These are phyloP conservation scores for Cucurbitaria berberidis DNA, from an alignment of 2,329 filamentous ascomycete genomes.

Conservation along the genomic window DNA sequence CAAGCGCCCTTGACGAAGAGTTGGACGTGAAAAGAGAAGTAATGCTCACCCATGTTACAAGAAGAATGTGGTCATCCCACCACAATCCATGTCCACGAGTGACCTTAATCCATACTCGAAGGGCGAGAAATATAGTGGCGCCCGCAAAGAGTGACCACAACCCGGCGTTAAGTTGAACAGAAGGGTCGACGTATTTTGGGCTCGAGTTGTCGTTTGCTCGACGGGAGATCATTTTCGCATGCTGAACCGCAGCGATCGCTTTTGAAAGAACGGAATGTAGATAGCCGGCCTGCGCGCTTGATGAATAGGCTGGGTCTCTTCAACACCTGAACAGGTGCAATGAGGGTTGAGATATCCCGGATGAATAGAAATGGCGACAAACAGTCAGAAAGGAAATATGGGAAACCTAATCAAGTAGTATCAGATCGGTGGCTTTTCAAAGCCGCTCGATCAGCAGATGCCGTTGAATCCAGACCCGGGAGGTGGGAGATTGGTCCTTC, in stretches of 20 bases:
- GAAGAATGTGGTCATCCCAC: slow-evolving; percentile 50
- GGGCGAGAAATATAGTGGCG: slow-evolving; percentile 44
- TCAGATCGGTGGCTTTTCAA: slow-evolving; percentile 24
- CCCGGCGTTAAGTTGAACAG: slow-evolving; percentile 45
- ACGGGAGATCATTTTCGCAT: slow-evolving; percentile 33
- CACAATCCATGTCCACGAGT: slow-evolving; percentile 49
- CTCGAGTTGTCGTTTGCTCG: slow-evolving; percentile 25
- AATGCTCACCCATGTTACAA: slow-evolving; percentile 44
- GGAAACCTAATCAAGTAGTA: slow-evolving; percentile 11
- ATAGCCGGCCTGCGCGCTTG: not conserved
- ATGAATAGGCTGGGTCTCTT: slow-evolving; percentile 1
- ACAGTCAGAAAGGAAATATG: slow-evolving; percentile 16
- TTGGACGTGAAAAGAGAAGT: not conserved
- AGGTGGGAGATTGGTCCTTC: slow-evolving; percentile 22
- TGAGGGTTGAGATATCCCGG: not conserved
- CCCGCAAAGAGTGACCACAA: slow-evolving; percentile 50
- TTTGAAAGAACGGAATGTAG: slow-evolving; percentile 16
- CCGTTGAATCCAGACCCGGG: slow-evolving; percentile 29
- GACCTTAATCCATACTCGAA: slow-evolving; percentile 48
- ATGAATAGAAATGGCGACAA: slow-evolving; percentile 8
- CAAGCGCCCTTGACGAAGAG: not conserved
- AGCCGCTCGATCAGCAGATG: slow-evolving; percentile 15
- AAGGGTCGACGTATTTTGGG: slow-evolving; percentile 44
- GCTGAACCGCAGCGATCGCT: slow-evolving; percentile 9
- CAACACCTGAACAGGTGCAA: slow-evolving; percentile 2